Evolutionary conservation across 495 filamentous ascomycete genomes (phyloP).

Genomic region (Xylaria scruposa): DNA sequence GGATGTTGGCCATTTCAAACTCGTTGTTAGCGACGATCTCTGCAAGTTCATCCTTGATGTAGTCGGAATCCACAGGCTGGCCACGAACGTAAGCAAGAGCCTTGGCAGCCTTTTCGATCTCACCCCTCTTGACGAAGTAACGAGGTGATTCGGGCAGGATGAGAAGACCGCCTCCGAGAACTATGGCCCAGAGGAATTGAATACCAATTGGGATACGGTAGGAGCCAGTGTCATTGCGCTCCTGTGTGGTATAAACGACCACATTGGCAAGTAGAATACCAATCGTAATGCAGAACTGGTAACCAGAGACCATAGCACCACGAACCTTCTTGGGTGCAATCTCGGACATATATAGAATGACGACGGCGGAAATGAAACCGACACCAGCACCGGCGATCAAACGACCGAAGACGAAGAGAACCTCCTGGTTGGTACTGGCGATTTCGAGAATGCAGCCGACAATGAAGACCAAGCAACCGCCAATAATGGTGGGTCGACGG

Average conservation of each 20-base stretch:
- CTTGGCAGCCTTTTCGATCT: conserved; percentile 61
- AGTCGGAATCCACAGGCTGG: conserved; percentile 65
- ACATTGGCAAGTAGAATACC: conserved; percentile 71
- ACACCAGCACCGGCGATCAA: conserved; percentile 69
- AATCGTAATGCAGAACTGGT: conserved; percentile 76
- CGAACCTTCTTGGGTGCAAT: conserved; percentile 69
- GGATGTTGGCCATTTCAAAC: conserved; percentile 65
- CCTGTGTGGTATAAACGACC: conserved; percentile 68
- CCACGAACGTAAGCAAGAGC: conserved; percentile 58
- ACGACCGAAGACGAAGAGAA: conserved; percentile 70
- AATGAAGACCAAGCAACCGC: conserved; percentile 63
- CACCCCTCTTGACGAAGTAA: conserved; percentile 63
- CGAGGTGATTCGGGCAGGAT: conserved; percentile 65
- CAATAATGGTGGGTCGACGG: conserved; percentile 65
- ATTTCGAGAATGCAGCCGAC: conserved; percentile 66
- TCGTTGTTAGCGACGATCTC: conserved; percentile 76
- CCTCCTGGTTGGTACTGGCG: conserved; percentile 62
- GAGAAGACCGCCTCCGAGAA: conserved; percentile 63
- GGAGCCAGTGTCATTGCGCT: conserved; percentile 65
- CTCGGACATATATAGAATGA: conserved; percentile 77
- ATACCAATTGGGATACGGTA: conserved; percentile 76
- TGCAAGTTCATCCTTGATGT: conserved; percentile 69
- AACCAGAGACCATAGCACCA: conserved; percentile 71
- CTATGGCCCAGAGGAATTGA: conserved; percentile 71
- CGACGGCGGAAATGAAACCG: conserved; percentile 61